Conservation (phyloP, 2,329 filamentous ascomycete species). For the Shiraia sp. region DNA sequence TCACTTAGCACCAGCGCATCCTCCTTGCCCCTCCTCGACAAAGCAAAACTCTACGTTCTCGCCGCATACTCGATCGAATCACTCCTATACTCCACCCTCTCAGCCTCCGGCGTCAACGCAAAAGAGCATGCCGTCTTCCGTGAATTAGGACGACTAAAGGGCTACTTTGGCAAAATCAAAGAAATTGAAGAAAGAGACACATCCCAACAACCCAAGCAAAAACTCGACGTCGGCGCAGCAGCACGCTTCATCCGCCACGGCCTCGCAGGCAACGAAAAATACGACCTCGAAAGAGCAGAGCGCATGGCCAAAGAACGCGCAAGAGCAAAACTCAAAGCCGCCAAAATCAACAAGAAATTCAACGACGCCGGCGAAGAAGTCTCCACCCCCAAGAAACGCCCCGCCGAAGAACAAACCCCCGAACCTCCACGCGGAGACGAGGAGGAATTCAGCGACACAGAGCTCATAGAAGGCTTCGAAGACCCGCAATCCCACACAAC, state of each 20-base stretch:
- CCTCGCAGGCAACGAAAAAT: conserved; percentile 59
- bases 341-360: conserved; percentile 33
- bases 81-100: conserved; percentile 80
- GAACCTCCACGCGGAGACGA: too few relatives aligned
- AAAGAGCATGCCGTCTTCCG: conserved; percentile 82
- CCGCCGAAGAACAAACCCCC: conserved; percentile 15
- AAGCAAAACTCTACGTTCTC: conserved; percentile 90
- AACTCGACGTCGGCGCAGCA: conserved; percentile 75
- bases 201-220: conserved; percentile 52
- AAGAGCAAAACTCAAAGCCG: conserved; percentile 25
- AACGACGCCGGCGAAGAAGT: conserved; percentile 28
- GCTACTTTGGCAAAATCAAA: conserved; percentile 94
- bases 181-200: conserved; percentile 58
- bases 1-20: conserved; percentile 69
- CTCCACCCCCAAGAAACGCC: conserved; percentile 31
- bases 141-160: conserved; percentile 83
- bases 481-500: too few relatives aligned
- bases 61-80: conserved; percentile 89
- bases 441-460: conserved; percentile 14
- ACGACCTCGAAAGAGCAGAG: conserved; percentile 47
- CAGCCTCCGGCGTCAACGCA: conserved; percentile 76
- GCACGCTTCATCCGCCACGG: conserved; percentile 81
- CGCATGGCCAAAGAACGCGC: conserved; percentile 41
- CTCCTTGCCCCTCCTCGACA: conserved; percentile 88
- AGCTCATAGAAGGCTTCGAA: conserved; percentile 19